Base-by-base conservation (phyloP, 1,139 yeast genomes). In the Entelexis sorbosivorans region DNA sequence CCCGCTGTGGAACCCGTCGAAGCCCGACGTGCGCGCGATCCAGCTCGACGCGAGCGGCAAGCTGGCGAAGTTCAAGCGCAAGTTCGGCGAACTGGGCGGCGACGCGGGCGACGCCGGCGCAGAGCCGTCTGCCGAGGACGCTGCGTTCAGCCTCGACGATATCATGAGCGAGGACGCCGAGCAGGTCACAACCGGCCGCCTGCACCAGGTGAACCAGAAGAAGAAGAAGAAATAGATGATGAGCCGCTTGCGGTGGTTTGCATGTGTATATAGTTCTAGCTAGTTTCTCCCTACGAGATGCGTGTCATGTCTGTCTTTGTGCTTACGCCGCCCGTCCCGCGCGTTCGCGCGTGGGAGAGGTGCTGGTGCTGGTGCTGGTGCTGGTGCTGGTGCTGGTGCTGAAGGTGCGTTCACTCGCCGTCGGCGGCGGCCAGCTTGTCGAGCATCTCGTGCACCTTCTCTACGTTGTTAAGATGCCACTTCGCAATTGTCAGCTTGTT, bases 21-120 rank as follows among this genome's bases (percentile, higher is more conserved):
- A 89, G 68, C 77, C 83, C 26, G 94, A 88, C 65, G 72, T 87
- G 61, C 77, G 77, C 53, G 76, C 82, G 38, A 74, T 77, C 36
- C 95, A 87, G 66, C 82, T 85, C 32, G 86, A 80, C 64, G 85
- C 93, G 14, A 82, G 88, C 50, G 96, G 95, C 60, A 82, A 81
- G 67, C 72, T 89, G 65, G 85, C 83, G 66, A 84, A 79, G 69
- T 91, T 89, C 76, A 85, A 81, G 69, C 78, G 81, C 67, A 85
- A 78, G 70, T 89, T 50, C 70, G 52, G 55, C 13, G 79, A 53
- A 50, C 69, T 67, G 29, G 66, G 71, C 60, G 81, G 71, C 60
- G 82, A 77, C 59, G 81, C 74, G 17, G 32, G 20, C 24, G 38
- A 29, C 2, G 19, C 47, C 17, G 31, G 11, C n/a, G 22, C 32